Conservation (phyloP, 495 filamentous ascomycete genomes). For the Oidiodendron maius region DNA sequence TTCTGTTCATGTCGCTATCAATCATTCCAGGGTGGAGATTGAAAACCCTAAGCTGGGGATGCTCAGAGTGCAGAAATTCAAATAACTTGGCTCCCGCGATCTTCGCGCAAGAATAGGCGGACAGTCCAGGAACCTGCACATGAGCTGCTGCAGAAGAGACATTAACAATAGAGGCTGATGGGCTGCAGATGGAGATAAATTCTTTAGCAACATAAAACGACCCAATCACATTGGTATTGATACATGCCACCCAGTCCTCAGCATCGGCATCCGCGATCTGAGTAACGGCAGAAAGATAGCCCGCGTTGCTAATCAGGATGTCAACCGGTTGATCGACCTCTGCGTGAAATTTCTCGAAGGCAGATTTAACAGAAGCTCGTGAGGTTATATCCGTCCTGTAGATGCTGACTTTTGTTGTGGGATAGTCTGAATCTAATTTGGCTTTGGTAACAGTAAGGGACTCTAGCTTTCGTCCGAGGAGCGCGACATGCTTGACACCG, state of each 20-base stretch:
- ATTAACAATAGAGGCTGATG: conserved; percentile 7
- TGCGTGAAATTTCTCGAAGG: background rate
- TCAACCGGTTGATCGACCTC: background rate
- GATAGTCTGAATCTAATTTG: background rate
- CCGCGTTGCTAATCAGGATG: background rate
- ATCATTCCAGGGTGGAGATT: conserved; percentile 44
- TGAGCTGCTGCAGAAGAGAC: background rate
- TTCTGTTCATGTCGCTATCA: conserved; percentile 31
- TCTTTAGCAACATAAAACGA: background rate
- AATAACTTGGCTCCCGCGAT: conserved; percentile 31
- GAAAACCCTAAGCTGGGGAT: conserved; percentile 32
- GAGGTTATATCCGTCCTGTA: background rate
- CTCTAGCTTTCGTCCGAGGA: conserved; percentile 4
- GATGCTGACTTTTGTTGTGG: background rate
- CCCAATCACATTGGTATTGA: background rate
- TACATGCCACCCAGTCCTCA: background rate
- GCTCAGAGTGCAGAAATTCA: conserved; percentile 27
- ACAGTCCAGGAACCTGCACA: background rate
- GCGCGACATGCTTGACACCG: conserved; percentile 15
- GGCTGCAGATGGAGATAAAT: background rate
- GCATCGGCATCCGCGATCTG: background rate
- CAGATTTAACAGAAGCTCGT: background rate
- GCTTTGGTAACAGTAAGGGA: background rate
- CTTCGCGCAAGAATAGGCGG: conserved; percentile 21
- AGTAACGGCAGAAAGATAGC: background rate